A percentile compares a stretch with the other conserved stretches of the same genome.
These are phyloP conservation scores for Chiua virens DNA, from an alignment of 768 basidiomycete species.

Conservation along the genomic window DNA sequence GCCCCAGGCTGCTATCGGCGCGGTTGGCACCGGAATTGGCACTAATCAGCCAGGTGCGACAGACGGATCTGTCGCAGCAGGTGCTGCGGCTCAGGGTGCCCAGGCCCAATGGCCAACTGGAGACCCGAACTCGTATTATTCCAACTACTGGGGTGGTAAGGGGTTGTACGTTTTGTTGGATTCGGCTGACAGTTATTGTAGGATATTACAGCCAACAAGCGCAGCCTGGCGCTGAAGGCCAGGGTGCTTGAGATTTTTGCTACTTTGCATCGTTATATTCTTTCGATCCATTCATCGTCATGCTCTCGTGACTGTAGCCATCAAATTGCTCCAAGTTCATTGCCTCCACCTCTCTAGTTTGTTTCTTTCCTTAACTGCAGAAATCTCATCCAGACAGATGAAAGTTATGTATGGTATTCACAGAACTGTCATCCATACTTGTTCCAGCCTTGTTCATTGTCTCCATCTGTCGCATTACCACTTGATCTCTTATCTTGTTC, in stretches of 20 bases:
- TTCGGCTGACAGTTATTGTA: constrained; percentile 31
- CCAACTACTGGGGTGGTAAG: constrained; percentile 84
- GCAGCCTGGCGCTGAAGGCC: constrained; percentile 60
- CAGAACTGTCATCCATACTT: constrained; percentile 31
- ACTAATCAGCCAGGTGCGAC: constrained; percentile 57
- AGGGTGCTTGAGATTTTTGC: constrained; percentile 31
- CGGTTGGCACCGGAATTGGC: constrained; percentile 54
- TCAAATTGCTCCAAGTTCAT: constrained; percentile 20
- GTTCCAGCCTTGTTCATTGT: constrained; percentile 25
- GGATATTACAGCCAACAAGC: constrained; percentile 83
- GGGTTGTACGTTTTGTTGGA: neutral
- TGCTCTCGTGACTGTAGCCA: constrained; percentile 36
- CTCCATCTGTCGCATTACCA: constrained; percentile 18
- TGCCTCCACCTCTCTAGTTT: constrained; percentile 16
- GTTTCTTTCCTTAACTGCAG: constrained; percentile 27
- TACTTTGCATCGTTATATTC: constrained; percentile 27
- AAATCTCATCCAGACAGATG: constrained; percentile 32
- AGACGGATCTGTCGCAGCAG: constrained; percentile 49
- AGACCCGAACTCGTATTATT: constrained; percentile 75
- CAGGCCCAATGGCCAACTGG: constrained; percentile 78
- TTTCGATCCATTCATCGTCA: constrained; percentile 22
- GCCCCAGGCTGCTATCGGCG: constrained; percentile 58
- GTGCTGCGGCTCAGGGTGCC: constrained; percentile 53
- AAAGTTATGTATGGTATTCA: constrained; percentile 35
- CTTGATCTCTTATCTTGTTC: constrained; percentile 22